These are phyloP conservation scores for Taiozyma onychis DNA, from an alignment of 1,139 yeast genomes.

Conservation along the genomic window DNA sequence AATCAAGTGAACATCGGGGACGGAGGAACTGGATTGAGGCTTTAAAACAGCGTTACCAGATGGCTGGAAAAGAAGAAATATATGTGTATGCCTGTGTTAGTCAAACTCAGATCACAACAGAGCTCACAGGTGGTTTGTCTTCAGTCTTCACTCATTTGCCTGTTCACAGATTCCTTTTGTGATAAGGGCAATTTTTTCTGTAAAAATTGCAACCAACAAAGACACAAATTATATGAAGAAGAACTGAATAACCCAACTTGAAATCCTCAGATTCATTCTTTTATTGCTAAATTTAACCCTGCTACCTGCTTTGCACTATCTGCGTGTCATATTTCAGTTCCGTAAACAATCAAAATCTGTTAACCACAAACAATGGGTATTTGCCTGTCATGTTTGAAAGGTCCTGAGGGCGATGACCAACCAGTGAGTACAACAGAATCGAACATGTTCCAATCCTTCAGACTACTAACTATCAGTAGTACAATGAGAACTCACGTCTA, in stretches of 20 bases:
- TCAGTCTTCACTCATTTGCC: neutral
- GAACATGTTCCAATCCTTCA: neutral
- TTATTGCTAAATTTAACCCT: neutral
- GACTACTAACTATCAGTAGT: conserved; percentile 21
- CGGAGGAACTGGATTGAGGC: neutral
- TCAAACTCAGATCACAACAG: too few relatives aligned
- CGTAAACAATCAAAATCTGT: neutral
- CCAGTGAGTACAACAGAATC: conserved; percentile 11
- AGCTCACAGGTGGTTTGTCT: too few relatives aligned
- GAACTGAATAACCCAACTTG: neutral
- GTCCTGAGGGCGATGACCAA: conserved; percentile 34
- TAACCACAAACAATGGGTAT: conserved; percentile 33
- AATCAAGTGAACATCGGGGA: neutral
- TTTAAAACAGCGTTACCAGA: too few relatives aligned
- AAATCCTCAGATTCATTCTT: neutral
- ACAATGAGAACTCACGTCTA: conserved; percentile 26
- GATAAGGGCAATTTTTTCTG: neutral
- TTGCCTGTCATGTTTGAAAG: conserved; percentile 43
- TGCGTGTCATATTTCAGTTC: neutral
- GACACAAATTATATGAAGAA: neutral
- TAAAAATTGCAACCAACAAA: neutral
- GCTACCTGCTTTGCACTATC: neutral
- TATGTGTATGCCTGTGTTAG: neutral
- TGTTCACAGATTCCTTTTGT: neutral
- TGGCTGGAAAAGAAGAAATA: neutral